Base-by-base conservation (phyloP, 2,329 filamentous ascomycete genomes). In the Fusarium xylarioides region DNA sequence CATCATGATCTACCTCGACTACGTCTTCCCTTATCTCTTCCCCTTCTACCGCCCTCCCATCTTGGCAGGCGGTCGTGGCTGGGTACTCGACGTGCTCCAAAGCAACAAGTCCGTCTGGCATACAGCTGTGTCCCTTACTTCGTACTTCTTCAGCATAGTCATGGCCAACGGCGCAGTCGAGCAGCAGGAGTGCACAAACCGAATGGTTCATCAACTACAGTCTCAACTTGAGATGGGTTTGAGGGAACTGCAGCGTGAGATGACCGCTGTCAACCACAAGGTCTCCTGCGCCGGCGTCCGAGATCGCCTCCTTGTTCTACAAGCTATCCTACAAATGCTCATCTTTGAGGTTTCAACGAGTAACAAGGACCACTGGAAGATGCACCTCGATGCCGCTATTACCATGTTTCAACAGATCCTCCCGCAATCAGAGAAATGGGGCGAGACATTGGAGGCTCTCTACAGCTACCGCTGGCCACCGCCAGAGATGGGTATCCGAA, bases 1-100 rank as follows among this genome's bases (percentile, higher is more conserved):
- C 47, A 80, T 88, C 63, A 89, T 89, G 85, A 84, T 89, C 63
- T 91, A 91, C 76, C 82, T 91, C 50, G 90, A 92, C 77, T 86
- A 89, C 70, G 83, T 91, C 26, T 86, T 91, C 68, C 89, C 90
- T 4, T 88, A 90, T 71, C 80, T 91, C 2, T 91, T 89, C 75
- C 90, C 90, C 5, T 89, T 91, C 77, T 91, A 91, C 79, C 85
- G 85, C 6, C 90, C 90, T 2, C 82, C 83, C 5, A 76, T 90
- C 11, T 82, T 88, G 7, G 82, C 87, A 63, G 86, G 88, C n/a
- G 90, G 89, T 19, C 85, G 87, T 54, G 85, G 87, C 32, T 92
- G 90, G 90, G 82, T 91, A 34, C 81, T 91, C 40, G 85, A 87
- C 35, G 81, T 89, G 46, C 82, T 91, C 15, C 84, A 88, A 62